These are phyloP conservation scores for Mycena venus DNA, from an alignment of 768 basidiomycete genomes.

Conservation along the genomic window DNA sequence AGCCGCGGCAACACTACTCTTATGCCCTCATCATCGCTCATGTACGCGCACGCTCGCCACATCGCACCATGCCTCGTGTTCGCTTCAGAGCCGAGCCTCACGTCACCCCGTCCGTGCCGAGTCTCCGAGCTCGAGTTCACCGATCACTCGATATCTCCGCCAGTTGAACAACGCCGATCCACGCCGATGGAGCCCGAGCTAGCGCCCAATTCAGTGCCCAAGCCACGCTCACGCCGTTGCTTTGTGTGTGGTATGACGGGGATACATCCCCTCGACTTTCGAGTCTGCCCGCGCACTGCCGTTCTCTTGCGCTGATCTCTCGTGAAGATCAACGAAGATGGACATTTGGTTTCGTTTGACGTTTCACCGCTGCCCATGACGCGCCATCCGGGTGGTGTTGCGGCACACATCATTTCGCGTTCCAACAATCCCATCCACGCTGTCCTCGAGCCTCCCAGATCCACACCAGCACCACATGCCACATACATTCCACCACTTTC, in stretches of 20 bases:
- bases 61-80: not conserved
- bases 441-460: not conserved
- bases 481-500: not conserved
- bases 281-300: slow-evolving; percentile 10
- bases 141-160: not conserved
- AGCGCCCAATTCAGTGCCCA: not conserved
- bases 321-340: not conserved
- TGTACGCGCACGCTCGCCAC: too few relatives aligned
- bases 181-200: not conserved
- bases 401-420: not conserved
- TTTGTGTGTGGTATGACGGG: slow-evolving; percentile 10
- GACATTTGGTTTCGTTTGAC: slow-evolving; percentile 6
- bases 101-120: too few relatives aligned
- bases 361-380: slow-evolving; percentile 15
- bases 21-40: too few relatives aligned
- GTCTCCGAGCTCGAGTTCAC: too few relatives aligned
- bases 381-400: slow-evolving; percentile 5
- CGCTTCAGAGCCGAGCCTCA: not conserved
- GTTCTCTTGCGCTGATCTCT: slow-evolving; percentile 5
- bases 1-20: too few relatives aligned
- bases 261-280: not conserved
- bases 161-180: too few relatives aligned
- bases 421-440: not conserved
- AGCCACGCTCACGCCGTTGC: slow-evolving; percentile 15
- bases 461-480: not conserved